phyloP scores from a whole-genome alignment of 2,329 filamentous ascomycete species.

The Mycosphaerella arachidis region DNA sequence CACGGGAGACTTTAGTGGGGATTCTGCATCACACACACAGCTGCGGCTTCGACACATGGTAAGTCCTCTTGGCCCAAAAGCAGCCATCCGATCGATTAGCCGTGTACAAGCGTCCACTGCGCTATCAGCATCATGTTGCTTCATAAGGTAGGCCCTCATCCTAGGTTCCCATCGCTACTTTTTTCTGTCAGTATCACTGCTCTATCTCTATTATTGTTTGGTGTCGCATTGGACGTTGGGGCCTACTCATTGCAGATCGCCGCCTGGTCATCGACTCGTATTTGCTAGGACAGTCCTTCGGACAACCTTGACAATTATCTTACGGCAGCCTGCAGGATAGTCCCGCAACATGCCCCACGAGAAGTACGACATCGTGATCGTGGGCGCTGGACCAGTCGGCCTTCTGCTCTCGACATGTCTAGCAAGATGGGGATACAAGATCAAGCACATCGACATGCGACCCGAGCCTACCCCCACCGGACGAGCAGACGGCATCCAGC shows the following conservation, averaged over 20 bases:
- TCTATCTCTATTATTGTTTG: background rate
- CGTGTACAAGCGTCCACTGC: slow-evolving; percentile 13
- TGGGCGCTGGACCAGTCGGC: slow-evolving; percentile 85
- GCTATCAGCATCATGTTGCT: slow-evolving; percentile 6
- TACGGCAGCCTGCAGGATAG: background rate
- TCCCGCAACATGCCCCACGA: slow-evolving; percentile 30
- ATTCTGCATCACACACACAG: slow-evolving; percentile 5
- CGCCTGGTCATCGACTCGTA: background rate
- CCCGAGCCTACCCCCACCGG: slow-evolving; percentile 79
- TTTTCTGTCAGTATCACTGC: background rate
- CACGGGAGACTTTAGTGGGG: slow-evolving; percentile 6
- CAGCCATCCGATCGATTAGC: slow-evolving; percentile 17
- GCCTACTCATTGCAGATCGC: slow-evolving; percentile 6
- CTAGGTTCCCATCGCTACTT: background rate
- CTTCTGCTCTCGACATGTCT: slow-evolving; percentile 83
- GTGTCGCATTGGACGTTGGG: background rate
- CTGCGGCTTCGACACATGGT: slow-evolving; percentile 18
- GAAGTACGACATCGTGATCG: slow-evolving; percentile 68
- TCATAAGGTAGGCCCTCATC: slow-evolving; percentile 11
- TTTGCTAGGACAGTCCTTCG: background rate
- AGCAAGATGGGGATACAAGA: slow-evolving; percentile 87
- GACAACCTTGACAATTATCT: background rate
- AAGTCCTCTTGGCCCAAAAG: slow-evolving; percentile 10
- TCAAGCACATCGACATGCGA: slow-evolving; percentile 92
- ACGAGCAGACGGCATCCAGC: slow-evolving; percentile 87